These are phyloP conservation scores for Globisporangium ultimum DNA, from an alignment of 352 stramenopile genomes.

Conservation along the genomic window DNA sequence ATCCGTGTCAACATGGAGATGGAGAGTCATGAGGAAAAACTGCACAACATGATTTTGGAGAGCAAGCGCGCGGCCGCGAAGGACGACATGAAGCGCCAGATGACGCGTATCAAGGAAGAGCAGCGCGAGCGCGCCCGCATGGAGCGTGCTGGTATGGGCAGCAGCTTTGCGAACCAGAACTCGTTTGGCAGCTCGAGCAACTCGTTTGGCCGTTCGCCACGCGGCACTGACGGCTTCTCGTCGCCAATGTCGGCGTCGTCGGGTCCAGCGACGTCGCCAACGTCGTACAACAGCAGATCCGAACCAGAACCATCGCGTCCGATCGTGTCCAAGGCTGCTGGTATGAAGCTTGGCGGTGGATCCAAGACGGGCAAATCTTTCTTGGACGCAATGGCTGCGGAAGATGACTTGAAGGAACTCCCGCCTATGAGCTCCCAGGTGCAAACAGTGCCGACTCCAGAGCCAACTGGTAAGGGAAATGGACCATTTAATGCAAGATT, in stretches of 20 bases:
- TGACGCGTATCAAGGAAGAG: constrained; percentile 84
- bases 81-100: constrained; percentile 89
- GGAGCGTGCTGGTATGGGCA: constrained; percentile 68
- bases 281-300: constrained; percentile 51
- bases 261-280: constrained; percentile 43
- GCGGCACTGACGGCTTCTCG: constrained; percentile 32
- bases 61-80: constrained; percentile 90
- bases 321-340: constrained; percentile 48
- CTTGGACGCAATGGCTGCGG: constrained; percentile 81
- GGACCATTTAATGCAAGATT: too few species aligned
- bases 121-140: constrained; percentile 78
- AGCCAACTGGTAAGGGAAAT: constrained; percentile 27
- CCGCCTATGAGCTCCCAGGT: constrained; percentile 75
- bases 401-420: constrained; percentile 85
- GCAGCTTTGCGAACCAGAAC: constrained; percentile 47
- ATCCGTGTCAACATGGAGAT: constrained; percentile 98
- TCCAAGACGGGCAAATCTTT: constrained; percentile 74
- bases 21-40: constrained; percentile 99
- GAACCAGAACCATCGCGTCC: constrained; percentile 36
- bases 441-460: constrained; percentile 53
- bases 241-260: constrained; percentile 19
- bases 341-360: constrained; percentile 54
- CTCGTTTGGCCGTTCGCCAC: constrained; percentile 65
- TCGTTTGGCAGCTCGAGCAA: constrained; percentile 71
- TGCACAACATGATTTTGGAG: constrained; percentile 97